Evolutionary conservation across 345 rosid species (phyloP).

Genomic region (Eucalyptus regnans): DNA sequence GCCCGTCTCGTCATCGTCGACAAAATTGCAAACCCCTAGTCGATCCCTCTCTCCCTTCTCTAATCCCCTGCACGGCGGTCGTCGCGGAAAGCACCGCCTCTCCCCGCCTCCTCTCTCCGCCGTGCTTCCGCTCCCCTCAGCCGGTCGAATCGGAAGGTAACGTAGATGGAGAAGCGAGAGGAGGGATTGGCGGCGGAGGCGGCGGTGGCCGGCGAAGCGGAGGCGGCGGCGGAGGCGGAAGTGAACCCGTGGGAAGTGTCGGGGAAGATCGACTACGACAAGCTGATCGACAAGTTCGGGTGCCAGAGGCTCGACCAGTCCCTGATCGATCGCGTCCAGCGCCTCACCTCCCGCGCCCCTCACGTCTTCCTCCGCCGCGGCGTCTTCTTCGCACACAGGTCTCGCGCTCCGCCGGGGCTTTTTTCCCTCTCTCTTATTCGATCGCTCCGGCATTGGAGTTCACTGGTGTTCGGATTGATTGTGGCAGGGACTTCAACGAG

Average conservation of each 20-base stretch:
- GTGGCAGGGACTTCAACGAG: conserved; percentile 54
- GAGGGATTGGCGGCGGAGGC: background rate
- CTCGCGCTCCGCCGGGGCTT: background rate
- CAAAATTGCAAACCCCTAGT: background rate
- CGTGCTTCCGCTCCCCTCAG: background rate
- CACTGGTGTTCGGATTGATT: background rate
- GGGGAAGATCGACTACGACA: conserved; percentile 81
- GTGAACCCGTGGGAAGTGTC: conserved; percentile 96
- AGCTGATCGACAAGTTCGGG: conserved; percentile 80
- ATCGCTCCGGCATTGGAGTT: background rate
- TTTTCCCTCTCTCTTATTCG: background rate
- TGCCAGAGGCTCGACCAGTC: conserved; percentile 67
- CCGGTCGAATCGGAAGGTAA: background rate
- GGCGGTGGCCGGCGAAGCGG: conserved; percentile 14
- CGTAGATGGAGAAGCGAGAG: background rate
- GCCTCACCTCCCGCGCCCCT: conserved; percentile 61
- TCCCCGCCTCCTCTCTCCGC: background rate
- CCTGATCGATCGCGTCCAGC: conserved; percentile 54
- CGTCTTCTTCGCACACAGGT: conserved; percentile 89
- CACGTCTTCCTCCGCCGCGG: conserved; percentile 88
- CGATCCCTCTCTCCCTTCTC: rapidly evolving
- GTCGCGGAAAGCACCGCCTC: background rate
- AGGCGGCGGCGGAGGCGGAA: conserved; percentile 20
- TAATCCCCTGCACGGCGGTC: background rate
- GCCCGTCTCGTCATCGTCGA: background rate